Base-by-base conservation (phyloP, 306 rosid genomes). In the Acacia acuminata region DNA sequence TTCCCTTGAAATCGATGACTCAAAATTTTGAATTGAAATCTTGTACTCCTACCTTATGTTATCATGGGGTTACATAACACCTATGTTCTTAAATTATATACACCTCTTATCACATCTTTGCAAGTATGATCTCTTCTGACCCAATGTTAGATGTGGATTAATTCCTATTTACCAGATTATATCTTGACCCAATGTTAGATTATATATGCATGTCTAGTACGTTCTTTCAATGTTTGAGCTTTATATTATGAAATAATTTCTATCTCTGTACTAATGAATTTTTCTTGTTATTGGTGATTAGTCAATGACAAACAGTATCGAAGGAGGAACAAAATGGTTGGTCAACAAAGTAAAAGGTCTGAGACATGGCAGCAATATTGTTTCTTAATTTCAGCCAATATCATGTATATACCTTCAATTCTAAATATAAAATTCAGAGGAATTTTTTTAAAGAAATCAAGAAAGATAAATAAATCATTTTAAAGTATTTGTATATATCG, bases 281-380 rank as follows among this genome's bases (percentile, higher is more conserved):
- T 79, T 34, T 81, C 80, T 82, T 65, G 65, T 32, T 69, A 67
- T 40, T 81, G 47, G 86, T 79, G 25, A 61, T 72, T 79, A 94
- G 98, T 91, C 98, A 36, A 1, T 92, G 75, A 84, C 91, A 63
- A 81, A 45, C 71, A 94, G 89, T 43, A 89, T 94, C 22, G 92
- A 90, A 87, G 98, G 89, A n/a, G 98, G 98, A 76, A 80, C 97
- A 72, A 90, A 89, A 80, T 94, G 97, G 98, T 60, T 94, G 86
- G 98, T 92, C 77, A 86, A 85, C 90, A 92, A 92, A 84, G 30
- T 94, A 7, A 94, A 92, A 94, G 98, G 98, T 94, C 69, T 82
- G 93, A 19, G 24, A 53, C n/a, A 53, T 53, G 9, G 10, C 24
- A 53, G 60, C 1, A 53, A 7, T 53, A 53, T 53, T 13, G 56